Base-by-base conservation (phyloP, 805 yeast species). In the Hanseniaspora jakobsenii region DNA sequence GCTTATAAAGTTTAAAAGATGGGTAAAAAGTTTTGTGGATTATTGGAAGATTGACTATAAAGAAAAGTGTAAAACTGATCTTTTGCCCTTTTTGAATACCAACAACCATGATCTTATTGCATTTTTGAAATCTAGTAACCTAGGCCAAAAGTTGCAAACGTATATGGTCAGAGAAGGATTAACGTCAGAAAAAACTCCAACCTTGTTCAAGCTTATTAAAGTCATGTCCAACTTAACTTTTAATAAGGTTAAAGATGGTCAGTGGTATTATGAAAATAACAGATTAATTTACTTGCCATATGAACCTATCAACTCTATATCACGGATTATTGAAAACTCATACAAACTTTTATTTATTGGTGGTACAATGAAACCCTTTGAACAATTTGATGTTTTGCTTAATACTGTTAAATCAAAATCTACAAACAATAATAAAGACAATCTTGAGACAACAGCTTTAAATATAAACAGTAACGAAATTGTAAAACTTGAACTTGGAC, bases 341-440 rank as follows among this genome's bases (percentile, higher is more conserved):
- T 69, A 69, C 50, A 78, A 87, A 58, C 80, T 87, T 0, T 65
- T 89, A 2, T 57, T 87, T 2, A 91, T 95, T 2, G 97, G 97
- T 28, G 97, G 97, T 12, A 87, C 97, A 0, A 84, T 86, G 95
- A 89, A 82, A 55, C 96, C 96, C 0, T 66, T 77, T 27, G 55
- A 66, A n/a, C 95, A 87, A 51, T 81, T 77, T 56, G 46, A 42
- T 14, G 29, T 35, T 17, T 16, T 42, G 18, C 35, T 42, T 8
- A 22, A 38, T 24, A 60, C 70, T 5, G 65, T n/a, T n/a, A n/a
- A n/a, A n/a, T n/a, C n/a, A n/a, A n/a, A n/a, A n/a, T n/a, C n/a
- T n/a, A n/a, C n/a, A n/a, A n/a, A n/a, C n/a, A n/a, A n/a, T n/a
- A n/a, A n/a, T n/a, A n/a, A n/a, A n/a, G n/a, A n/a, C n/a, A n/a